Percentiles rank a stretch among this genome's conserved stretches.
Evolutionary conservation across 2,329 filamentous ascomycete species (phyloP).

Genomic region (Colletotrichum graminicola): DNA sequence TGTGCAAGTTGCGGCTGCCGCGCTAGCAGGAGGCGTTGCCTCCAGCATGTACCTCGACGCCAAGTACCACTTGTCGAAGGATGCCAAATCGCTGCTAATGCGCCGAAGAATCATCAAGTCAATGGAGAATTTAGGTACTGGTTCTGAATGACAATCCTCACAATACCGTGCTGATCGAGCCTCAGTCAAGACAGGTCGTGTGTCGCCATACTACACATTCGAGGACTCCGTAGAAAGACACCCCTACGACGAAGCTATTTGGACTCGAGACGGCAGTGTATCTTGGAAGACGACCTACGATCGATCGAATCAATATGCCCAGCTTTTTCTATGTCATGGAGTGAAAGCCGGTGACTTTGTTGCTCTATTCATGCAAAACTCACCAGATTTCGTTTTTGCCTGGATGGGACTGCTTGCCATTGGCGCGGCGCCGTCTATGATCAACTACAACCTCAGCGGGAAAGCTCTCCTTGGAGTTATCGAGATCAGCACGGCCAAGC

Average conservation of each 20-base stretch:
- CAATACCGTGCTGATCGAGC: conserved; percentile 49
- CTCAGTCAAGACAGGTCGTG: conserved; percentile 62
- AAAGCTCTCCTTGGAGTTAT: conserved; percentile 76
- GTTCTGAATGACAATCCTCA: fast-evolving
- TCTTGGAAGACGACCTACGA: conserved; percentile 69
- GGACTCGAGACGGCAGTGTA: conserved; percentile 73
- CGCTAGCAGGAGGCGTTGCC: conserved; percentile 50
- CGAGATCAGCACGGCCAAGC: conserved; percentile 65
- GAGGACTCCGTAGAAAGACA: conserved; percentile 65
- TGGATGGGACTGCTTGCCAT: conserved; percentile 75
- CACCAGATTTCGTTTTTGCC: conserved; percentile 74
- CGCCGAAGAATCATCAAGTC: conserved; percentile 51
- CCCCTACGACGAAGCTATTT: conserved; percentile 70
- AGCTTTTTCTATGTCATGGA: conserved; percentile 71
- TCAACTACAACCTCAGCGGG: conserved; percentile 77
- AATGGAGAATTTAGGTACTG: conserved; percentile 50
- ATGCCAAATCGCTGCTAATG: conserved; percentile 62
- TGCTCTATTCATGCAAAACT: conserved; percentile 75
- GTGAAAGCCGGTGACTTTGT: conserved; percentile 72
- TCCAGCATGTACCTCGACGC: conserved; percentile 70
- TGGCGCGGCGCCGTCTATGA: conserved; percentile 76
- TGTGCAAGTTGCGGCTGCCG: conserved; percentile 52
- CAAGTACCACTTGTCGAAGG: conserved; percentile 75
- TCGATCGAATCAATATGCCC: conserved; percentile 70
- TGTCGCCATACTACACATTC: conserved; percentile 76